Evolutionary conservation across 768 basidiomycete species (phyloP).

Genomic region (Naganishia kalamii): DNA sequence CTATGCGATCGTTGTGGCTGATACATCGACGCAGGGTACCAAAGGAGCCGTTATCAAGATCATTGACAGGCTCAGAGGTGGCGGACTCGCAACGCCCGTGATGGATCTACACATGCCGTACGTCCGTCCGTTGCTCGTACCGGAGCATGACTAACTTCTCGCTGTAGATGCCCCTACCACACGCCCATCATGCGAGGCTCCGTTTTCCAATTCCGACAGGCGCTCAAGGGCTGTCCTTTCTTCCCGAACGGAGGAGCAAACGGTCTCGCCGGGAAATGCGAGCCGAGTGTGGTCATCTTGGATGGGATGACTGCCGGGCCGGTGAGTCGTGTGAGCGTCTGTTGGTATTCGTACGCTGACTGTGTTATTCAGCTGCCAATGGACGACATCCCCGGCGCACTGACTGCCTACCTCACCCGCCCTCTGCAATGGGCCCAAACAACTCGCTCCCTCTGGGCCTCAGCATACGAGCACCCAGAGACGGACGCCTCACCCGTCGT

Average conservation of each 20-base stretch:
- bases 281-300: conserved; percentile 15
- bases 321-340: neutral
- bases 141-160: neutral
- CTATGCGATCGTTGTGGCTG: neutral
- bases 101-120: conserved; percentile 45
- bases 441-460: conserved; percentile 25
- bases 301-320: conserved; percentile 20
- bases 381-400: conserved; percentile 27
- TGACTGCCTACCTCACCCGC: conserved; percentile 33
- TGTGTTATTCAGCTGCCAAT: conserved; percentile 20
- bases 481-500: neutral
- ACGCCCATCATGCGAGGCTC: conserved; percentile 41
- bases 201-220: conserved; percentile 26
- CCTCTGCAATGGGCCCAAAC: conserved; percentile 43
- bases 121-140: conserved; percentile 16
- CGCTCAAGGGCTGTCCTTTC: conserved; percentile 13
- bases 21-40: conserved; percentile 32
- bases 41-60: conserved; percentile 34
- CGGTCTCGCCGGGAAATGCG: conserved; percentile 2
- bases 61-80: conserved; percentile 34
- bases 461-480: neutral
- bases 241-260: neutral
- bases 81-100: conserved; percentile 41
- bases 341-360: conserved; percentile 11
- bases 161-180: conserved; percentile 31